Evolutionary conservation across 2,329 filamentous ascomycete genomes (phyloP), one percentile per base, ranked within the genome.

Genomic region (Conoideocrella luteorostrata): DNA sequence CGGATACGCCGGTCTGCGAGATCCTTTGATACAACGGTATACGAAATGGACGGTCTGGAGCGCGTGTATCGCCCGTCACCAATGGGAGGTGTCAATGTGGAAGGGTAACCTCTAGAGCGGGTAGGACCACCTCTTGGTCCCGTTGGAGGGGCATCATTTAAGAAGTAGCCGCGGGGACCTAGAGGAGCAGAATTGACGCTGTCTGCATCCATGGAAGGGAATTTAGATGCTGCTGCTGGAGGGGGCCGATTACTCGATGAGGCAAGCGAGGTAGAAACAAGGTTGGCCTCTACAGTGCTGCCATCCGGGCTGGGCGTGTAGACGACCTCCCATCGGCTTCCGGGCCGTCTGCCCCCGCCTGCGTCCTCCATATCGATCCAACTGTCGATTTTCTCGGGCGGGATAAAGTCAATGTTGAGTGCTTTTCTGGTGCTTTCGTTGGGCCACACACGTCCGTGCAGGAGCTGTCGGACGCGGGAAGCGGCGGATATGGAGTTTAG

Each of bases 341-440:
- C 56, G 15, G 65, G 62, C 42, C 67, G 61, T 37, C 74, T 62
- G 40, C 69, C 52, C 50, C 71, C 56, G 52, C 66, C 55, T 12
- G 69, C 62, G 53, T 81, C 68, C 62, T 95, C 88, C 32, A 66
- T 74, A 7, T 78, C 74, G 46, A 94, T 83, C 88, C 89, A 97
- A 20, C 76, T 75, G 12, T 69, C 62, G 4, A 94, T 74, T 50
- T 80, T 78, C 21, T 88, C 80, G 15, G 84, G 77, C 0, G 91
- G 91, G 17, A 97, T 75, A 60, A 93, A 97, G 61, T 98, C 93
- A 4, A 88, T 87, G 78, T 84, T 94, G 1, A 97, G 73, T 1
- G 82, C 75, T 61, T 93, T 94, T 24, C 93, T 78, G 52, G 84
- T 86, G 46, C 83, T 80, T 65, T 97, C 91, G 46, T 89, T 80